Base-by-base conservation (phyloP, 768 basidiomycete species). In the Panus rudis region DNA sequence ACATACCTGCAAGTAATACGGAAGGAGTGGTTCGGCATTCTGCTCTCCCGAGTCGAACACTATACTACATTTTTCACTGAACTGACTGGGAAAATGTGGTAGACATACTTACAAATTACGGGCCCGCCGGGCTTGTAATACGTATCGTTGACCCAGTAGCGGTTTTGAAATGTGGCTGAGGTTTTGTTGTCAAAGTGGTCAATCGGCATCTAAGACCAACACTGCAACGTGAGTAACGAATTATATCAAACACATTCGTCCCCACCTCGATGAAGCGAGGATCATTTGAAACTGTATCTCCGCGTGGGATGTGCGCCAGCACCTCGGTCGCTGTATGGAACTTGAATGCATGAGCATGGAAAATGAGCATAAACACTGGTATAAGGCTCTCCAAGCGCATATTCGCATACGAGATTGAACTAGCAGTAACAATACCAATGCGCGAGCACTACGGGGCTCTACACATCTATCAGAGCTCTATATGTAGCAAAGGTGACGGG, bases 31-130 rank as follows among this genome's bases (percentile, higher is more conserved):
- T 33, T 64, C 70, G 0, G 71, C 72, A 42, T 72, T 62, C 41
- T 72, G 71, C 54, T 75, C 72, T 19, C 72, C 72, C 2, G 71
- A 73, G 51, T 75, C 72, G 50, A 73, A 75, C 13, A 73, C 72
- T 75, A 31, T 13, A n/a, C n/a, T n/a, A 4, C 20, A 4, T 11
- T 28, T 14, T 8, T 23, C 19, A 37, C 16, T 28, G 10, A 16
- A 11, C 13, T 1, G 17, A 4, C 16, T 4, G 4, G 8, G 26
- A 17, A 23, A 4, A 20, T 14, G 13, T 13, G 13, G 23, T 14
- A 24, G 2, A 5, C 11, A 28, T 16, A 57, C 70, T 21, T 44
- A 72, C 72, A 38, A 39, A 75, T 70, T 1, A 73, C 71, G 4
- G 73, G 73, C 3, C 73, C 73, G 6, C 72, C 72, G 10, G 59